A percentile compares a stretch with the other conserved stretches of the same genome.
phyloP scores from a whole-genome alignment of 768 basidiomycete species.

The Clathrus columnatus region DNA sequence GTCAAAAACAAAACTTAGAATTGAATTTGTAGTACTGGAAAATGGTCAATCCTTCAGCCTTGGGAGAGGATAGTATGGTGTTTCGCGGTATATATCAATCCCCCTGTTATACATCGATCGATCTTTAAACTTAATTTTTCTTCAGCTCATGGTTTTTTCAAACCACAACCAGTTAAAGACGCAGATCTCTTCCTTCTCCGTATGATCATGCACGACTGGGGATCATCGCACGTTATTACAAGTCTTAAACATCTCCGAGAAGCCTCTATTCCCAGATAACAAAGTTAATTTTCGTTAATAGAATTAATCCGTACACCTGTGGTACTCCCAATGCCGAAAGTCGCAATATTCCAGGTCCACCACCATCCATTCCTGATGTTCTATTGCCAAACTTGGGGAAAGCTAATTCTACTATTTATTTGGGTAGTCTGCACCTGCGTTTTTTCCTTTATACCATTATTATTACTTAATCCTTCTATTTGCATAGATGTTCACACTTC shows the following conservation, averaged over 20 bases:
- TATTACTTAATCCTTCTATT: no score
- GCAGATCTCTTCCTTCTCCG: slow-evolving; percentile 13
- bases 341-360: slow-evolving; percentile 42
- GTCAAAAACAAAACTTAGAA: no score
- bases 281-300: slow-evolving; percentile 14
- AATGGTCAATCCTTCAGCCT: not conserved
- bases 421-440: slow-evolving; percentile 58
- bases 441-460: not conserved
- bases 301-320: not conserved
- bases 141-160: slow-evolving; percentile 2
- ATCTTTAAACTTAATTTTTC: no score
- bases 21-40: slow-evolving; percentile 2
- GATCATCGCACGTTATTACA: not conserved
- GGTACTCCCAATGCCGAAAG: slow-evolving; percentile 14
- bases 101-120: no score
- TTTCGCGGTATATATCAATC: not conserved
- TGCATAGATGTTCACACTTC: no score
- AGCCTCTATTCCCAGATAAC: slow-evolving; percentile 5
- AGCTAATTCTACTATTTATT: slow-evolving; percentile 60
- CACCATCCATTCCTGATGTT: slow-evolving; percentile 36
- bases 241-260: slow-evolving; percentile 9
- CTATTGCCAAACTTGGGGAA: slow-evolving; percentile 66
- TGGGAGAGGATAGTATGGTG: not conserved
- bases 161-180: not conserved
- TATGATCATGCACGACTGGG: slow-evolving; percentile 15